These are phyloP conservation scores for Trichoderma gamsii DNA, from an alignment of 495 filamentous ascomycete species.

Conservation along the genomic window DNA sequence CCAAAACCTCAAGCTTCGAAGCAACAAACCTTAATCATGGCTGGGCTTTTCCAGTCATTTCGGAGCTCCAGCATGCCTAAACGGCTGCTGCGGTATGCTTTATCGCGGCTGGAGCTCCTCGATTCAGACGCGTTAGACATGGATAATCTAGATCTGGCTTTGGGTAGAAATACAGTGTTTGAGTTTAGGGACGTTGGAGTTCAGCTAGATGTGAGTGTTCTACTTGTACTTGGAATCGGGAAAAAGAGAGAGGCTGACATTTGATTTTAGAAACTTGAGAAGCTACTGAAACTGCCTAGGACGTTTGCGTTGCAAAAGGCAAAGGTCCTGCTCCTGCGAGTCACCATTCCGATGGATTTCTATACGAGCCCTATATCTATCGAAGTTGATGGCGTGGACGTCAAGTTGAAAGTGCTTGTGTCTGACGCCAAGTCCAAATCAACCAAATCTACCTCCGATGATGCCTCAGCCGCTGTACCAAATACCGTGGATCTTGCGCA, in stretches of 20 bases:
- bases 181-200: slow-evolving; percentile 79
- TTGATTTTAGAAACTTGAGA: slow-evolving; percentile 60
- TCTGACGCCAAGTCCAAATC: slow-evolving; percentile 25
- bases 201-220: slow-evolving; percentile 56
- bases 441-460: slow-evolving; percentile 19
- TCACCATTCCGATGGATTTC: slow-evolving; percentile 77
- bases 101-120: slow-evolving; percentile 72
- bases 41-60: slow-evolving; percentile 60
- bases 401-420: slow-evolving; percentile 47
- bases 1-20: neutral
- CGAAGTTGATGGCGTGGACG: slow-evolving; percentile 70
- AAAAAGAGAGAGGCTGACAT: neutral
- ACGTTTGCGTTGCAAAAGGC: slow-evolving; percentile 64
- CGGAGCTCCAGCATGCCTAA: slow-evolving; percentile 65
- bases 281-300: slow-evolving; percentile 63
- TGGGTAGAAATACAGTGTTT: slow-evolving; percentile 68
- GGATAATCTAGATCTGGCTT: slow-evolving; percentile 69
- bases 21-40: slow-evolving; percentile 34
- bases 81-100: slow-evolving; percentile 70
- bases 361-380: slow-evolving; percentile 70
- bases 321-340: slow-evolving; percentile 58
- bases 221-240: slow-evolving; percentile 16
- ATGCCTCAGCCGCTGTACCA: slow-evolving; percentile 48
- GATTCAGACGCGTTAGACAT: slow-evolving; percentile 75
- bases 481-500: slow-evolving; percentile 78